phyloP scores from a whole-genome alignment of 2,329 filamentous ascomycete genomes.

The Talaromyces verruculosus region DNA sequence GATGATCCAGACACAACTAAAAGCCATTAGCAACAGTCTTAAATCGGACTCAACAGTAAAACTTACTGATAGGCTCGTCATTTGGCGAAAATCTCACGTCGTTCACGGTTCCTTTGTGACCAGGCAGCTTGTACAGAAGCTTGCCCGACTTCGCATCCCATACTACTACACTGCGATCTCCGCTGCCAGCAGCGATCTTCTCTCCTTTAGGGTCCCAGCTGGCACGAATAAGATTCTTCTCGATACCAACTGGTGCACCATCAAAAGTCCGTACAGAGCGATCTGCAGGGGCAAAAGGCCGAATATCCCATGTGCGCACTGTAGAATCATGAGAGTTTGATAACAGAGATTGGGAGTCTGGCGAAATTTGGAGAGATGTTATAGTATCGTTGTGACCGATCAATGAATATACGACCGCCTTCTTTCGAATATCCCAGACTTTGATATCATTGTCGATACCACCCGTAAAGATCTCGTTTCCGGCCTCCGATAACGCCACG shows the following conservation, averaged over 20 bases:
- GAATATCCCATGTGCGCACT: slow-evolving; percentile 91
- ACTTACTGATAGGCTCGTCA: slow-evolving; percentile 84
- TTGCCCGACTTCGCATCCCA: slow-evolving; percentile 91
- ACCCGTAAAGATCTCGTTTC: slow-evolving; percentile 91
- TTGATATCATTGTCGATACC: slow-evolving; percentile 97
- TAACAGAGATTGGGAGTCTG: slow-evolving; percentile 83
- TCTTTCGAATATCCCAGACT: slow-evolving; percentile 95
- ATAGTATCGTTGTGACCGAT: slow-evolving; percentile 88
- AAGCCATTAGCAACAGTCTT: neutral
- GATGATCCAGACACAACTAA: slow-evolving; percentile 84
- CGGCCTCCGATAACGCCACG: slow-evolving; percentile 85
- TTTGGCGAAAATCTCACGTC: slow-evolving; percentile 86
- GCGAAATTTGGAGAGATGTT: slow-evolving; percentile 86
- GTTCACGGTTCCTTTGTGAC: slow-evolving; percentile 93
- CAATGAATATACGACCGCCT: slow-evolving; percentile 82
- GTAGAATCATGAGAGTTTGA: slow-evolving; percentile 95
- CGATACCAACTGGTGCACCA: slow-evolving; percentile 80
- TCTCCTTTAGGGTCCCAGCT: slow-evolving; percentile 88
- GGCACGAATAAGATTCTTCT: slow-evolving; percentile 86
- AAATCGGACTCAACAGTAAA: slow-evolving; percentile 28
- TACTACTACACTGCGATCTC: slow-evolving; percentile 84
- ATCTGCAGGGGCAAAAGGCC: slow-evolving; percentile 88
- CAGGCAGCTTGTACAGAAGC: slow-evolving; percentile 89
- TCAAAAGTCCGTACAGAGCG: slow-evolving; percentile 85
- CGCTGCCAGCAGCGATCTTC: slow-evolving; percentile 83